phyloP scores from a whole-genome alignment of 78 protist genomes.

The Creolimax fragrantissima region DNA sequence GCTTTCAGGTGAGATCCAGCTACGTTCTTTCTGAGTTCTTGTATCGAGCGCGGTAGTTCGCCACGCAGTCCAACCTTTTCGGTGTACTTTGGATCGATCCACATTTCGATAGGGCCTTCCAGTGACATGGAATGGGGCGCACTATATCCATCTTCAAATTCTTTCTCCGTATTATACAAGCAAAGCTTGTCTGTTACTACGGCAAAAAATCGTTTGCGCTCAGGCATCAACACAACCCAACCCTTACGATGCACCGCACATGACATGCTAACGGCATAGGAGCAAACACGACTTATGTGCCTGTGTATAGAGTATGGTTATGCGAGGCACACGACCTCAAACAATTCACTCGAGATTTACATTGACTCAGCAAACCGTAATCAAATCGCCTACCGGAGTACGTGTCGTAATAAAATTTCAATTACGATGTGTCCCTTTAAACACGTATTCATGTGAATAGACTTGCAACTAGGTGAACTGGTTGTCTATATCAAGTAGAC shows the following conservation, averaged over 20 bases:
- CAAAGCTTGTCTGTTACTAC: background rate
- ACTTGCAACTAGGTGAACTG: too few species aligned
- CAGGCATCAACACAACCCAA: background rate
- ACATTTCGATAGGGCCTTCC: background rate
- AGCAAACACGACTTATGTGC: too few species aligned
- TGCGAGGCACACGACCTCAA: too few species aligned
- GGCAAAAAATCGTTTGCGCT: background rate
- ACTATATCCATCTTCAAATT: background rate
- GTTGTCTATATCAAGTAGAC: too few species aligned
- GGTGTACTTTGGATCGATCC: background rate
- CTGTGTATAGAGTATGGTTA: too few species aligned
- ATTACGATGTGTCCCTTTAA: too few species aligned
- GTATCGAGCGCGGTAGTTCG: background rate
- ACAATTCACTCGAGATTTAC: too few species aligned
- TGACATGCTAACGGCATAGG: too few species aligned
- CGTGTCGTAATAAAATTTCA: too few species aligned
- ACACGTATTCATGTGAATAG: too few species aligned
- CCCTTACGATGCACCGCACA: background rate
- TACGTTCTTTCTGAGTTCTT: background rate
- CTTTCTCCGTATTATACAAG: background rate
- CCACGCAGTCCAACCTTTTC: background rate
- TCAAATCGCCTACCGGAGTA: too few species aligned
- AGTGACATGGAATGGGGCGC: background rate
- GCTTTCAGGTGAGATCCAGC: background rate
- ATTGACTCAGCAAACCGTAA: too few species aligned